These are phyloP conservation scores for Ophiostoma sp. DNA, from an alignment of 2,329 filamentous ascomycete species.

Conservation along the genomic window DNA sequence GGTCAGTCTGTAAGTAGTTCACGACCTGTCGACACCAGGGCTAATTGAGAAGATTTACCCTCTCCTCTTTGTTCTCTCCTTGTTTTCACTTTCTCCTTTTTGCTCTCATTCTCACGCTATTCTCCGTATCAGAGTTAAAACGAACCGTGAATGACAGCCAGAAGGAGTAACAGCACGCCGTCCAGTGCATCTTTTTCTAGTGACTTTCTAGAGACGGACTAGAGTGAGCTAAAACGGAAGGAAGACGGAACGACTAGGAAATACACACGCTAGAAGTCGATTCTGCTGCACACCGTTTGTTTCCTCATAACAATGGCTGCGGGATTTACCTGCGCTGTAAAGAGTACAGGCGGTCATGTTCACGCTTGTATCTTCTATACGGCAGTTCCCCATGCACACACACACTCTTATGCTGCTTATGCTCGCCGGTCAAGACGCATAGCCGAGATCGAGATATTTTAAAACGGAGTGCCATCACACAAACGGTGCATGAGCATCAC, in stretches of 20 bases:
- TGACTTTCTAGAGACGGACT: neutral
- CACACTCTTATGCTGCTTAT: neutral
- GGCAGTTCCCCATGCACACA: neutral
- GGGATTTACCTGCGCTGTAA: constrained; percentile 1
- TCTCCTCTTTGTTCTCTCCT: neutral
- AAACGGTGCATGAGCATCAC: neutral
- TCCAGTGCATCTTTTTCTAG: neutral
- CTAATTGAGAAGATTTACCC: neutral
- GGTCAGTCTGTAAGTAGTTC: neutral
- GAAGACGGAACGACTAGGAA: neutral
- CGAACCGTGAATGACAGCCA: no score
- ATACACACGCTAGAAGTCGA: neutral
- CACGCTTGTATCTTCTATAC: neutral
- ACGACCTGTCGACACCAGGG: neutral
- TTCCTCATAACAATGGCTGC: neutral
- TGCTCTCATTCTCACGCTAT: no score
- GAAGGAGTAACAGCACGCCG: no score
- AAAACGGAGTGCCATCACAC: neutral
- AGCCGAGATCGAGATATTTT: constrained; percentile 3
- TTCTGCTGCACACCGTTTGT: neutral
- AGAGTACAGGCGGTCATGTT: neutral
- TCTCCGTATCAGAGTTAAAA: no score
- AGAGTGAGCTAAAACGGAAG: neutral
- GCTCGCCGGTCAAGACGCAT: neutral
- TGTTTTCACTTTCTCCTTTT: neutral